These are phyloP conservation scores for Paragyromitra xinjiangensis DNA, from an alignment of 495 filamentous ascomycete genomes.

Conservation along the genomic window DNA sequence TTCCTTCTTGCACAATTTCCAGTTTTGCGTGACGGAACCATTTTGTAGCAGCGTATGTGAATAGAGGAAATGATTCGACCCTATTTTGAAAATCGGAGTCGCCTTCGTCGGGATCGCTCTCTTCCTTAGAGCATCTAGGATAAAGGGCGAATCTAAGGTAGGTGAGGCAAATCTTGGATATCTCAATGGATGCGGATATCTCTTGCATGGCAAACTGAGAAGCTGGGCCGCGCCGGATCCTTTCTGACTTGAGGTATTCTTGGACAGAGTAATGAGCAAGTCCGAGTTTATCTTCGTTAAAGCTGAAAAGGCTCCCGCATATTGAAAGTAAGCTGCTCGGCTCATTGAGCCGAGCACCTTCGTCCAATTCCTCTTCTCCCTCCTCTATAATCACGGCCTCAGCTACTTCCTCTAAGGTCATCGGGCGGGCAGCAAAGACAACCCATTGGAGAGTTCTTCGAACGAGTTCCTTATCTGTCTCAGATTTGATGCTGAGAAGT, in stretches of 20 bases:
- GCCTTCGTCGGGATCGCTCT: too few relatives aligned
- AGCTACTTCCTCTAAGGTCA: constrained; percentile 41
- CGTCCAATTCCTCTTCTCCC: constrained; percentile 16
- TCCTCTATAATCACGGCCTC: constrained; percentile 37
- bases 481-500: constrained; percentile 47
- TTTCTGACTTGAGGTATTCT: constrained; percentile 53
- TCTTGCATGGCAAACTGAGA: constrained; percentile 8
- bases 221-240: constrained; percentile 10
- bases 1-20: too few relatives aligned
- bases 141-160: constrained; percentile 23
- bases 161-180: constrained; percentile 24
- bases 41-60: too few relatives aligned
- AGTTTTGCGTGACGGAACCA: too few relatives aligned
- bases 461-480: constrained; percentile 36
- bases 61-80: too few relatives aligned
- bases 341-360: constrained; percentile 6
- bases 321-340: constrained; percentile 16
- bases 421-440: constrained; percentile 27
- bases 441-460: constrained; percentile 11
- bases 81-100: too few relatives aligned
- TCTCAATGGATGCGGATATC: background rate
- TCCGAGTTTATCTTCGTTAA: background rate
- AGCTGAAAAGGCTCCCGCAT: constrained; percentile 34
- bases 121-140: too few relatives aligned
- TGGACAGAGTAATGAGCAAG: constrained; percentile 58